A percentile compares a stretch with the other conserved stretches of the same genome.
These are phyloP conservation scores for Talaromyces marneffei DNA, from an alignment of 2,329 filamentous ascomycete species.

Conservation along the genomic window DNA sequence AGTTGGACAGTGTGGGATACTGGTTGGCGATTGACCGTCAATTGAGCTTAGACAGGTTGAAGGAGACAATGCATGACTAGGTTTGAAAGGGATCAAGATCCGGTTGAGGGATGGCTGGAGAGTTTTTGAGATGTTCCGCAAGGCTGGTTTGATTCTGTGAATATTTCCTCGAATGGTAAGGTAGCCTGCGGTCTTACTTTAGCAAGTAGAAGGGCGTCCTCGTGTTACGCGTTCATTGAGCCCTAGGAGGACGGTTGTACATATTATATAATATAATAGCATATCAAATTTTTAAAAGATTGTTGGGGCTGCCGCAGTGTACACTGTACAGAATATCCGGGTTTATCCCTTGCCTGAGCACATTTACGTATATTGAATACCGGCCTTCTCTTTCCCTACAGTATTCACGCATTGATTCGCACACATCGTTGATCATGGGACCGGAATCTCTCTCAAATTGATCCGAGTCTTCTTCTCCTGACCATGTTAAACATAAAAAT, in stretches of 20 bases:
- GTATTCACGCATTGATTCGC: neutral
- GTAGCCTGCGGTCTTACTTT: neutral
- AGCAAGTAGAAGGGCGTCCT: neutral
- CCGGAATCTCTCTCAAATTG: neutral
- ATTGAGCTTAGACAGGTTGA: constrained; percentile 39
- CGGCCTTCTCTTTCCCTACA: neutral
- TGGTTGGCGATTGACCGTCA: constrained; percentile 47
- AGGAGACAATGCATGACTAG: constrained; percentile 34
- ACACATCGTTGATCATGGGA: neutral
- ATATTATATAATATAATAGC: neutral
- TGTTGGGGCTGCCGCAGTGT: neutral
- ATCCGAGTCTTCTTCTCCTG: neutral
- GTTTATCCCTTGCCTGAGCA: neutral
- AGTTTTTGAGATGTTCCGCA: constrained; percentile 41
- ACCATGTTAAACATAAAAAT: neutral
- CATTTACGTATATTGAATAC: neutral
- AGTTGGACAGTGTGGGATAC: constrained; percentile 43
- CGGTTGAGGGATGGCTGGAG: constrained; percentile 39
- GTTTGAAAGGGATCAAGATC: constrained; percentile 37
- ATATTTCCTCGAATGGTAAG: neutral
- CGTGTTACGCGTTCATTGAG: neutral
- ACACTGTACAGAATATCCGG: neutral
- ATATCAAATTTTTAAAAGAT: neutral
- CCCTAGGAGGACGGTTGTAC: neutral
- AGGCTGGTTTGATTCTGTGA: constrained; percentile 39